Evolutionary conservation across 306 rosid species (phyloP).

Genomic region (Rosa chinensis): DNA sequence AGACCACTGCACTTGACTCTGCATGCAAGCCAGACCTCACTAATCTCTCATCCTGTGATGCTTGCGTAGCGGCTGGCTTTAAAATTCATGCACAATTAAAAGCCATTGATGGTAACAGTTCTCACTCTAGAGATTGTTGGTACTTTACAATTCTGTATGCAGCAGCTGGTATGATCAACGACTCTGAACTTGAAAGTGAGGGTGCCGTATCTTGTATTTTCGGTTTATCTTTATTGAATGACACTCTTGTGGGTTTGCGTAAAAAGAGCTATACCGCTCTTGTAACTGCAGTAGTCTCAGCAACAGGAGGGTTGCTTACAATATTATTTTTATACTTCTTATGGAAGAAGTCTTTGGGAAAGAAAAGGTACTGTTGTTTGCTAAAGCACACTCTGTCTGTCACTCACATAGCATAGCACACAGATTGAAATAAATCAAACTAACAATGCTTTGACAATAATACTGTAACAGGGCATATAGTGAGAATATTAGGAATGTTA

Average conservation of each 20-base stretch:
- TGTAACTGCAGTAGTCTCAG: background rate
- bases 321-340: background rate
- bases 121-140: constrained; percentile 55
- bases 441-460: no score
- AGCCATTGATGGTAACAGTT: constrained; percentile 56
- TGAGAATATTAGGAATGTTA: constrained; percentile 7
- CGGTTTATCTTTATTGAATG: constrained; percentile 28
- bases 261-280: constrained; percentile 36
- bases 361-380: background rate
- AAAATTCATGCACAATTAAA: constrained; percentile 35
- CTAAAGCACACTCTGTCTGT: background rate
- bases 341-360: background rate
- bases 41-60: constrained; percentile 49
- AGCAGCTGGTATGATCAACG: constrained; percentile 71
- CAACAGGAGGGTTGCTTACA: background rate
- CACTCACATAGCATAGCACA: background rate
- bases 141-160: constrained; percentile 65
- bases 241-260: constrained; percentile 33
- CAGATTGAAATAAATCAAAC: background rate
- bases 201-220: constrained; percentile 60
- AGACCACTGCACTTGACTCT: constrained; percentile 35
- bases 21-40: constrained; percentile 62
- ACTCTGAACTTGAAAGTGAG: constrained; percentile 65
- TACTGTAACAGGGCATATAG: background rate
- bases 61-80: constrained; percentile 55